Evolutionary conservation across 768 basidiomycete species (phyloP).

Genomic region (Suillus brevipes): DNA sequence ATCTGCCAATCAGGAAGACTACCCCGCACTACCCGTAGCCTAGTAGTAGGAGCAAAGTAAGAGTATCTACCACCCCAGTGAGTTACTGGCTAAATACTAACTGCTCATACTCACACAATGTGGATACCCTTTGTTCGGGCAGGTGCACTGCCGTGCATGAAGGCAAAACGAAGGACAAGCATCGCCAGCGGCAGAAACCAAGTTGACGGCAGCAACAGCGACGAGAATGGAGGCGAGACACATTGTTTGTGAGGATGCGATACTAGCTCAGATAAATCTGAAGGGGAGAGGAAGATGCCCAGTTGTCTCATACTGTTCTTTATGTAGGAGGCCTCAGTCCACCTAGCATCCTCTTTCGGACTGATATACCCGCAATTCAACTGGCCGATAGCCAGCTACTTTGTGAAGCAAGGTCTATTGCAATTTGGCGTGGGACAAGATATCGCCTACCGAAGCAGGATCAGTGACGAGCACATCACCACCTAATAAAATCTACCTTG

Average conservation of each 20-base stretch:
- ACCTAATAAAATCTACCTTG: not conserved
- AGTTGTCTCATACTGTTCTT: too few species aligned
- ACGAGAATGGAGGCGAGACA: not conserved
- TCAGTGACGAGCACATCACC: not conserved
- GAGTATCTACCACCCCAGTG: not conserved
- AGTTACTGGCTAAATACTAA: not conserved
- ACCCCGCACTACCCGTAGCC: too few species aligned
- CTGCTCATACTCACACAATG: not conserved
- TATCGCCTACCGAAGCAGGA: not conserved
- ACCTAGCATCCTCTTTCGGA: too few species aligned
- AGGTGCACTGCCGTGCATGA: not conserved
- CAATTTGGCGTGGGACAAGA: not conserved
- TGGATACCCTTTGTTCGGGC: not conserved
- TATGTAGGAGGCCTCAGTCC: too few species aligned
- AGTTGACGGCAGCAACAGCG: not conserved
- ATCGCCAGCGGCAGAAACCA: not conserved
- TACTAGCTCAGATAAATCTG: too few species aligned
- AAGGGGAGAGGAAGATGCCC: too few species aligned
- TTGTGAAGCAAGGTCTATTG: not conserved
- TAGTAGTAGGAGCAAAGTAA: too few species aligned
- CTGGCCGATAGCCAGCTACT: not conserved
- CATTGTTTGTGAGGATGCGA: too few species aligned
- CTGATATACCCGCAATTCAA: not conserved
- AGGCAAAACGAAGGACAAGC: not conserved
- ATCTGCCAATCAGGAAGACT: too few species aligned